Conservation (phyloP, 129 eudicot genomes). For the Escallonia herrerae region DNA sequence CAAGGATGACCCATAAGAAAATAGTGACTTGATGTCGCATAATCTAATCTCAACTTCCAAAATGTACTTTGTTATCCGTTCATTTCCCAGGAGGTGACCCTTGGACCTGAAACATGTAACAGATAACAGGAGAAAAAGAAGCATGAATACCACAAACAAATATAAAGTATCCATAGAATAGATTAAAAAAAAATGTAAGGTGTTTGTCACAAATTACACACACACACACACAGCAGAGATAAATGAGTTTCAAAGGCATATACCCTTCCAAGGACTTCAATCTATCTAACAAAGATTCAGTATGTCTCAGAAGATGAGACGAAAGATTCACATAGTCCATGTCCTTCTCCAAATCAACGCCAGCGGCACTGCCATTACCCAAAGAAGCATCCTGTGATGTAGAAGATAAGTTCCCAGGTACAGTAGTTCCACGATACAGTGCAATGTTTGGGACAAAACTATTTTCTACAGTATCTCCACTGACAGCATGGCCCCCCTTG, state of each 20-base stretch:
- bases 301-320: constrained; percentile 37
- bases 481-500: constrained; percentile 16
- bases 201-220: too few relatives aligned
- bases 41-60: constrained; percentile 73
- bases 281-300: constrained; percentile 57
- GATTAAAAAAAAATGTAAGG: not conserved
- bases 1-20: constrained; percentile 53
- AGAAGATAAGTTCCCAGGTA: constrained; percentile 4
- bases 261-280: constrained; percentile 48
- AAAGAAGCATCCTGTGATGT: constrained; percentile 9
- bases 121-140: not conserved
- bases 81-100: constrained; percentile 18
- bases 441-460: constrained; percentile 4
- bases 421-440: constrained; percentile 9
- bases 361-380: constrained; percentile 16
- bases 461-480: constrained; percentile 1
- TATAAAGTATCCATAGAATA: not conserved
- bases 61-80: constrained; percentile 34
- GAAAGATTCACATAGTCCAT: constrained; percentile 27
- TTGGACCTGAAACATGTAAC: constrained; percentile 34
- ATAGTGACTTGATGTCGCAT: constrained; percentile 67
- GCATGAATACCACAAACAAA: not conserved
- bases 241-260: not conserved
- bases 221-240: too few relatives aligned
- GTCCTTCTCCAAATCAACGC: constrained; percentile 12